phyloP scores from a whole-genome alignment of 768 basidiomycete species.

The Ephemerocybe angulata region DNA sequence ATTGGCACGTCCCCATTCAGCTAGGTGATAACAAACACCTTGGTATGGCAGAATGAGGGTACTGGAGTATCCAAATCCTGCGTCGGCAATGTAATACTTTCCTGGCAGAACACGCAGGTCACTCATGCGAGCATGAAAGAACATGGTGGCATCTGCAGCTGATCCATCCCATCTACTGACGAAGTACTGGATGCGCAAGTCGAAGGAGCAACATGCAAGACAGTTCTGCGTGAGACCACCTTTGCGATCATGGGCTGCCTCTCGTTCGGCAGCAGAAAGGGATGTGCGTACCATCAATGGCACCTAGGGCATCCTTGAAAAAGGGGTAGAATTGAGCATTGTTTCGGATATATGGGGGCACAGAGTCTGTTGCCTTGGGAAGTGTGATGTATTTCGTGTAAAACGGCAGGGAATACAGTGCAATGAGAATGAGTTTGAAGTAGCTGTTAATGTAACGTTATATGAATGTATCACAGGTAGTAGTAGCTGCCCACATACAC shows the following conservation, averaged over 20 bases:
- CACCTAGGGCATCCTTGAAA: conserved; percentile 31
- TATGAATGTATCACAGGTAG: not conserved
- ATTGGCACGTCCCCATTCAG: conserved; percentile 28
- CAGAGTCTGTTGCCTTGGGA: conserved; percentile 13
- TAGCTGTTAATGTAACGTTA: conserved; percentile 12
- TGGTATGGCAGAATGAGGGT: conserved; percentile 34
- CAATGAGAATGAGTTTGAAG: conserved; percentile 2
- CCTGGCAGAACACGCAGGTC: conserved; percentile 29
- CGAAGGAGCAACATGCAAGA: conserved; percentile 31
- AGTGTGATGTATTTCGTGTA: conserved; percentile 13
- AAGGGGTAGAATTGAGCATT: conserved; percentile 29
- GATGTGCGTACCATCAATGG: conserved; percentile 32
- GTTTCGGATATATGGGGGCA: conserved; percentile 15
- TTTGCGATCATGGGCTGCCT: conserved; percentile 22
- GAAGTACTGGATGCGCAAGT: conserved; percentile 31
- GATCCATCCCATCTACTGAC: conserved; percentile 40
- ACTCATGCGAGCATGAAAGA: conserved; percentile 19
- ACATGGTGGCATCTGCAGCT: conserved; percentile 30
- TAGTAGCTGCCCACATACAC: too few relatives aligned
- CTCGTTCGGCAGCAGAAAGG: conserved; percentile 16
- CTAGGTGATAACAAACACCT: conserved; percentile 35
- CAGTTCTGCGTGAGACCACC: conserved; percentile 34
- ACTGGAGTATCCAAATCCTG: conserved; percentile 34
- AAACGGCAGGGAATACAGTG: not conserved
- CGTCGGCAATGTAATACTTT: conserved; percentile 34